Evolutionary conservation across 176 grass and related monocot genomes (phyloP).

Genomic region (Oryza australiensis): DNA sequence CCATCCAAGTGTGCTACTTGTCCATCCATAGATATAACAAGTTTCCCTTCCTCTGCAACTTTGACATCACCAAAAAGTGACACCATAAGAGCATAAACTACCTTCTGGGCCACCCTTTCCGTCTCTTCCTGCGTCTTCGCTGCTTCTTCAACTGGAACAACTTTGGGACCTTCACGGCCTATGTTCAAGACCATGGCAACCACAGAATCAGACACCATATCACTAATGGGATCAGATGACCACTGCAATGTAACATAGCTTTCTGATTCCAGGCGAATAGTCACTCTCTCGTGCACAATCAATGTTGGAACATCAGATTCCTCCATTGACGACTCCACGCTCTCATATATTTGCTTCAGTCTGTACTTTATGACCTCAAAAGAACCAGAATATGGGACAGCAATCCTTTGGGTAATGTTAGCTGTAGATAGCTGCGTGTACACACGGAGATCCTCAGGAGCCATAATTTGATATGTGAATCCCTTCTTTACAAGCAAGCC

Average conservation of each 20-base stretch:
- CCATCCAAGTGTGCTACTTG: conserved; percentile 62
- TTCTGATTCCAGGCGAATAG: conserved; percentile 69
- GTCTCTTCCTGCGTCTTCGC: conserved; percentile 62
- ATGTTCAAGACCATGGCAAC: conserved; percentile 91
- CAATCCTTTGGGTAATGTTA: conserved; percentile 79
- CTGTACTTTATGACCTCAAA: conserved; percentile 90
- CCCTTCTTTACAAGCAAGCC: conserved; percentile 94
- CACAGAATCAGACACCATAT: conserved; percentile 96
- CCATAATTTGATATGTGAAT: conserved; percentile 96
- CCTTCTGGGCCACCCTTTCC: conserved; percentile 70
- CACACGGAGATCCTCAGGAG: conserved; percentile 87
- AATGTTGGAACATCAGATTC: conserved; percentile 68
- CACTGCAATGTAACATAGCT: conserved; percentile 83
- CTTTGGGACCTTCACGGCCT: conserved; percentile 69
- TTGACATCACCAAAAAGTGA: conserved; percentile 88
- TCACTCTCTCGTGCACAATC: conserved; percentile 67
- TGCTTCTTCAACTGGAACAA: conserved; percentile 55
- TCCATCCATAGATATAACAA: conserved; percentile 69
- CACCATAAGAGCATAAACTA: conserved; percentile 66
- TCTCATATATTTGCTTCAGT: conserved; percentile 88
- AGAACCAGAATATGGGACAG: conserved; percentile 75
- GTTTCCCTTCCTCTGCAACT: conserved; percentile 71
- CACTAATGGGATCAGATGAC: conserved; percentile 84
- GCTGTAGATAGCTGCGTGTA: conserved; percentile 82
- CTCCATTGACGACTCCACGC: conserved; percentile 61